Evolutionary conservation across 163 green algal genomes (phyloP), one percentile per base, ranked within the genome.

Genomic region (Scenedesmus sp.): DNA sequence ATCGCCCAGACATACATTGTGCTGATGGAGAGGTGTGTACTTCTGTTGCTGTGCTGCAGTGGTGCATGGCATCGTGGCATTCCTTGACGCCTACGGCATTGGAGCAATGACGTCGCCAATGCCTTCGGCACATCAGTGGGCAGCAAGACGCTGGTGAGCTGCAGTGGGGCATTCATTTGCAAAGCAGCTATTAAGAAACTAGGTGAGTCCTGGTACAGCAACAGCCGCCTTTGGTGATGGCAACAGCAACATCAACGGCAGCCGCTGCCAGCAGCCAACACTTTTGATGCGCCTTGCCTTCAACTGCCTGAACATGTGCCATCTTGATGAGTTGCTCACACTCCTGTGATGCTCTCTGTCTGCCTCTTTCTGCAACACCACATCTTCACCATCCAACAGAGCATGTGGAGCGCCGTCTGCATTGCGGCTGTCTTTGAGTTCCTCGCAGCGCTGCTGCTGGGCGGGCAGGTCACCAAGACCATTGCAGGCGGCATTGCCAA

Each of bases 401-500:
- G 91, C 2, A 89, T 97, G n/a, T 94, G 92, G 89, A 93, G 94
- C 64, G 95, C 95, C 1, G 86, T 96, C 9, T 46, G 94, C 67
- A 97, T 97, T 54, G 95, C 94, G 12, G 91, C 77, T 15, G 64
- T 96, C 18, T 96, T 96, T 55, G 95, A 97, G 94, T 97, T 97
- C 81, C 15, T 88, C 0, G 96, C 94, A 10, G 95, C 94, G 2
- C 20, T 97, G 23, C 91, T 96, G 1, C 91, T 97, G 20, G 96
- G 96, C 18, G 87, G 94, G 9, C 67, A 93, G 0, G 95, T 96
- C 0, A 96, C 95, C 13, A 92, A 92, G 23, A 96, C 94, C 59
- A 94, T 97, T 57, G 95, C 94, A 20, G 94, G 94, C 23, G 64
- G 74, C 64, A 96, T 97, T 76, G 93, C 92, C 54, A 89, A 90